phyloP scores from a whole-genome alignment of 2,329 filamentous ascomycete genomes.

The Aureobasidium lini region DNA sequence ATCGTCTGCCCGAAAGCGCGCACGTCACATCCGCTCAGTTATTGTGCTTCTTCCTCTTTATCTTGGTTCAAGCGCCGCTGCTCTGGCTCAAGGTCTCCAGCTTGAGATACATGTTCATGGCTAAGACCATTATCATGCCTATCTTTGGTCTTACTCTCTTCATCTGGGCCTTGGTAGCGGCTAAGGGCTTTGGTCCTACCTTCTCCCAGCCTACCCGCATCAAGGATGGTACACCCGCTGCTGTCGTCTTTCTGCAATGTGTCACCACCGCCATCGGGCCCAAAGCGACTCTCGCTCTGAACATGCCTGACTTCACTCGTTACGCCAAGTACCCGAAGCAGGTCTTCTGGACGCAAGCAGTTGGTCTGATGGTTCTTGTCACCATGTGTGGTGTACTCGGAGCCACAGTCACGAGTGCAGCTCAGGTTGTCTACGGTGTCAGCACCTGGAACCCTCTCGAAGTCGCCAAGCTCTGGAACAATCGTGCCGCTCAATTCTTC shows the following conservation, averaged over 20 bases:
- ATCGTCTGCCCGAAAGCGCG: conserved; percentile 30
- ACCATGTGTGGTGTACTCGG: conserved; percentile 44
- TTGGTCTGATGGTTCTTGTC: conserved; percentile 38
- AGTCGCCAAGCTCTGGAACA: conserved; percentile 32
- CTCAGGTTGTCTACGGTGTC: conserved; percentile 42
- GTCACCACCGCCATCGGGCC: conserved; percentile 19
- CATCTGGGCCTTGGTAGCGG: conserved; percentile 52
- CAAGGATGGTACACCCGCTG: conserved; percentile 15
- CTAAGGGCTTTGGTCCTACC: conserved; percentile 39
- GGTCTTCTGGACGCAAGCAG: conserved; percentile 35
- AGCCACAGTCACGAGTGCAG: conserved; percentile 50
- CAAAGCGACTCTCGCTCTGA: conserved; percentile 17
- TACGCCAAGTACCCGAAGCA: conserved; percentile 28
- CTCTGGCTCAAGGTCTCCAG: conserved; percentile 34
- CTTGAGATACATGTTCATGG: conserved; percentile 47
- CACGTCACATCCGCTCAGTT: conserved; percentile 37
- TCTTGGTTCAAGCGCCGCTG: conserved; percentile 36
- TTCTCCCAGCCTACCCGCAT: conserved; percentile 19
- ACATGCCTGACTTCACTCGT: conserved; percentile 15
- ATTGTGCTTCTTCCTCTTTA: conserved; percentile 36
- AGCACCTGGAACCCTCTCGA: conserved; percentile 38
- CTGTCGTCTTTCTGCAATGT: conserved; percentile 18
- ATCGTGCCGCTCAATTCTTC: conserved; percentile 35
- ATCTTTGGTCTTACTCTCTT: conserved; percentile 54
- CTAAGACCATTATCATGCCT: conserved; percentile 41